Evolutionary conservation across 176 grass and related monocot genomes (phyloP).

Genomic region (Avena atlantica): DNA sequence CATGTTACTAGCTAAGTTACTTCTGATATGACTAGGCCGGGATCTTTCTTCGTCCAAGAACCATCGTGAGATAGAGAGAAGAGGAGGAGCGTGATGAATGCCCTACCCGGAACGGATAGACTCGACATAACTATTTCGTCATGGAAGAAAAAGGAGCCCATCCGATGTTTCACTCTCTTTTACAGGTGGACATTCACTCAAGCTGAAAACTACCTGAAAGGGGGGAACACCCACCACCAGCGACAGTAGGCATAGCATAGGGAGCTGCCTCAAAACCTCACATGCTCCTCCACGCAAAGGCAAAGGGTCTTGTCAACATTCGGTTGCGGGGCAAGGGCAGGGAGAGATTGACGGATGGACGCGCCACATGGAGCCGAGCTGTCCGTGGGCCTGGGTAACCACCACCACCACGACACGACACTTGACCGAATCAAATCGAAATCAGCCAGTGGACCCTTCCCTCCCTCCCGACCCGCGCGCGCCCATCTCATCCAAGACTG

Average conservation of each 20-base stretch:
- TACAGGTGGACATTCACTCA: neutral
- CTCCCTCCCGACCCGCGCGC: neutral
- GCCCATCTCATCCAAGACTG: neutral
- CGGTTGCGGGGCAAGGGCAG: neutral
- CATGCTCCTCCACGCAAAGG: neutral
- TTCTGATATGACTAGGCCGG: too few relatives aligned
- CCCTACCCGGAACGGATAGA: neutral
- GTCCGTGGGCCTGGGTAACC: constrained; percentile 27
- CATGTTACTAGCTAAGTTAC: too few relatives aligned
- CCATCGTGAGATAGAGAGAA: too few relatives aligned
- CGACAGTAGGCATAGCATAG: neutral
- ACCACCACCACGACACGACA: neutral
- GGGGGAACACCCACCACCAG: neutral
- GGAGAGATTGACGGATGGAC: constrained; percentile 2
- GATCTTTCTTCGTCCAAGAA: too few relatives aligned
- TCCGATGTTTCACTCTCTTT: neutral
- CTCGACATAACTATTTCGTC: neutral
- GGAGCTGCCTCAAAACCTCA: neutral
- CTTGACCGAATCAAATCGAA: constrained; percentile 36
- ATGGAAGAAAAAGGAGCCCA: neutral
- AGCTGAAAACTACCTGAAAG: neutral
- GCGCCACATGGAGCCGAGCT: neutral
- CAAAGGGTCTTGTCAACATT: constrained; percentile 6
- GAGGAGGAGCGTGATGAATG: too few relatives aligned
- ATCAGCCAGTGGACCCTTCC: neutral